Evolutionary conservation across 2,329 filamentous ascomycete species (phyloP).

Genomic region (Cytospora piceae): DNA sequence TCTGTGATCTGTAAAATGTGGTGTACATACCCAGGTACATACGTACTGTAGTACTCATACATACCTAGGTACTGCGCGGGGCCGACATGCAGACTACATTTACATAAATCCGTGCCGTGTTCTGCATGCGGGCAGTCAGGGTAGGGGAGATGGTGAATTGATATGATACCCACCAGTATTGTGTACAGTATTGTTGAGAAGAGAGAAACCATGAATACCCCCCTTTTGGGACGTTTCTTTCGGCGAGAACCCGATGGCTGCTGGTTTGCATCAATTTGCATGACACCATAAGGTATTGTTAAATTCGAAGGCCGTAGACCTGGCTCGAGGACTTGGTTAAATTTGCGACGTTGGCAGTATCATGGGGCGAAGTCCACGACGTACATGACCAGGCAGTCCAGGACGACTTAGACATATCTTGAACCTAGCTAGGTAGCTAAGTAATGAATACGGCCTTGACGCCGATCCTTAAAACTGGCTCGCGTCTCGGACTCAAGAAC

Average conservation of each 20-base stretch:
- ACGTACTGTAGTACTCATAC: background rate
- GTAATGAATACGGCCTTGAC: background rate
- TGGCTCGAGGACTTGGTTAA: constrained; percentile 5
- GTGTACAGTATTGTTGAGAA: background rate
- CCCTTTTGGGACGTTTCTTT: background rate
- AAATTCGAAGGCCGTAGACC: background rate
- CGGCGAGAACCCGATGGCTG: constrained; percentile 16
- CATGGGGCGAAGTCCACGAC: background rate
- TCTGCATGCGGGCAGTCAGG: background rate
- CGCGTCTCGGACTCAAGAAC: constrained; percentile 15
- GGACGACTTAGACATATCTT: background rate
- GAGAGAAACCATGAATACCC: background rate
- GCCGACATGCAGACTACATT: background rate
- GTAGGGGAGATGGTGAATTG: background rate
- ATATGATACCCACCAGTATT: background rate
- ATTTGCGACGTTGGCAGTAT: constrained; percentile 11
- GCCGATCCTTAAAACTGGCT: constrained; percentile 18
- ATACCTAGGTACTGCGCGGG: background rate
- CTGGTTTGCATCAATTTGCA: constrained; percentile 14
- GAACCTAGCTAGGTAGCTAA: background rate
- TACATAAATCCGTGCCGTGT: background rate
- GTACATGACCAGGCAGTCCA: too few relatives aligned
- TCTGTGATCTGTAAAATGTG: background rate
- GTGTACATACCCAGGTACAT: background rate
- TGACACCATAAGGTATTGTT: background rate